phyloP scores from a whole-genome alignment of 257 asterid species.

The Solanum chilense region DNA sequence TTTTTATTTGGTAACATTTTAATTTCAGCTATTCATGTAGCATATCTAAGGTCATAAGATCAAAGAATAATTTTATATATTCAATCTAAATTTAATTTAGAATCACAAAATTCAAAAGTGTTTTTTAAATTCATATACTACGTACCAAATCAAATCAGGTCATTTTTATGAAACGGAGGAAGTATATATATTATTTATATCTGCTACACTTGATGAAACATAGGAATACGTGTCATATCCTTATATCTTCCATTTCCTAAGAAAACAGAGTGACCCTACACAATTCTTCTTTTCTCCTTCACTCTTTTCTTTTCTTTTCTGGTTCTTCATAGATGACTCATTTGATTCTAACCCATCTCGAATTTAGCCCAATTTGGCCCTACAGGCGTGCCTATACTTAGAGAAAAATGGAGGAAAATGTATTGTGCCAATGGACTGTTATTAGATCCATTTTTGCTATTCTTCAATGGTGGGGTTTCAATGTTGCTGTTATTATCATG shows the following conservation, averaged over 20 bases:
- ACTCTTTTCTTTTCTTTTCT: background rate
- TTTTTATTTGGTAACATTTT: no score
- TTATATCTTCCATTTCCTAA: background rate
- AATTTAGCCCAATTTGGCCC: background rate
- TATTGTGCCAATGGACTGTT: constrained; percentile 16
- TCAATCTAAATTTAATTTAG: no score
- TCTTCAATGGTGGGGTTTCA: constrained; percentile 33
- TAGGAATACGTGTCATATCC: background rate
- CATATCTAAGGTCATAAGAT: no score
- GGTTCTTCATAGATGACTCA: background rate
- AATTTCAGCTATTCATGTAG: no score
- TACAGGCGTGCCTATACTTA: background rate
- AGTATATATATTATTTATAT: no score
- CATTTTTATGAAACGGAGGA: no score
- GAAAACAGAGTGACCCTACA: background rate
- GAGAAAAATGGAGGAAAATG: constrained; percentile 14
- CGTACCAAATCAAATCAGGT: no score
- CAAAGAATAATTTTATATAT: no score
- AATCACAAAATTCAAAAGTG: rapidly evolving
- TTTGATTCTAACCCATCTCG: background rate
- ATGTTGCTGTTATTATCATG: constrained; percentile 35
- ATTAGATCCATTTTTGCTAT: constrained; percentile 23
- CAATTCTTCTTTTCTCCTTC: background rate
- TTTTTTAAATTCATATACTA: rapidly evolving
- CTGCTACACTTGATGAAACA: background rate